Conservation (phyloP, 768 basidiomycete genomes). For the Stropharia rugosoannulata region DNA sequence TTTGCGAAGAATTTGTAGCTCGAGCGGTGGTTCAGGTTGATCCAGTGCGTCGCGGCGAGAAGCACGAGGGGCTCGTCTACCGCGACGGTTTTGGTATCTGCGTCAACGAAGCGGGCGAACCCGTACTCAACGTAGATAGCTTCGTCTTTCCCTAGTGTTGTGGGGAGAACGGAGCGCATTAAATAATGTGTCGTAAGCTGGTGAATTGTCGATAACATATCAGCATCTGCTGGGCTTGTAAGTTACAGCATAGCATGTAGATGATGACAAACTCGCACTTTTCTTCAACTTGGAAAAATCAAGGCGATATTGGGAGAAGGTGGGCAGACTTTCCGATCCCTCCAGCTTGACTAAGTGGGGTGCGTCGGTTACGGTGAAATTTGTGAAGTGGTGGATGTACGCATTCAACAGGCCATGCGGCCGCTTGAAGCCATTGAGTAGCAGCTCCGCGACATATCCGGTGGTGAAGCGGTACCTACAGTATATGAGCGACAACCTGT, state of each 20-base stretch:
- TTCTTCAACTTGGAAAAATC: slow-evolving; percentile 43
- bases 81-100: slow-evolving; percentile 34
- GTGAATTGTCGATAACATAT: slow-evolving; percentile 37
- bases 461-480: slow-evolving; percentile 45
- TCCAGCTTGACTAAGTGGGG: slow-evolving; percentile 27
- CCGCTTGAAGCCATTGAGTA: slow-evolving; percentile 34
- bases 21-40: slow-evolving; percentile 31
- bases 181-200: slow-evolving; percentile 38
- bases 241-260: not conserved
- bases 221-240: slow-evolving; percentile 24
- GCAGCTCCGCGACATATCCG: slow-evolving; percentile 39
- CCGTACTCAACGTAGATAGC: slow-evolving; percentile 42
- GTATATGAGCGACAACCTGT: not conserved
- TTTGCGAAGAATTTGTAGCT: slow-evolving; percentile 39
- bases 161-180: slow-evolving; percentile 37
- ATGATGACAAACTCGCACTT: slow-evolving; percentile 24
- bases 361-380: slow-evolving; percentile 39
- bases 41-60: slow-evolving; percentile 41
- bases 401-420: slow-evolving; percentile 41
- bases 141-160: slow-evolving; percentile 38
- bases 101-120: slow-evolving; percentile 42
- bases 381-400: slow-evolving; percentile 40
- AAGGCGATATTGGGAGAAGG: slow-evolving; percentile 35
- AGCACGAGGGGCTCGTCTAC: slow-evolving; percentile 46
- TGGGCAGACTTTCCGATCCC: slow-evolving; percentile 23